Evolutionary conservation across 495 filamentous ascomycete genomes (phyloP), one percentile per base, ranked within the genome.

Genomic region (Penicilliopsis zonata): DNA sequence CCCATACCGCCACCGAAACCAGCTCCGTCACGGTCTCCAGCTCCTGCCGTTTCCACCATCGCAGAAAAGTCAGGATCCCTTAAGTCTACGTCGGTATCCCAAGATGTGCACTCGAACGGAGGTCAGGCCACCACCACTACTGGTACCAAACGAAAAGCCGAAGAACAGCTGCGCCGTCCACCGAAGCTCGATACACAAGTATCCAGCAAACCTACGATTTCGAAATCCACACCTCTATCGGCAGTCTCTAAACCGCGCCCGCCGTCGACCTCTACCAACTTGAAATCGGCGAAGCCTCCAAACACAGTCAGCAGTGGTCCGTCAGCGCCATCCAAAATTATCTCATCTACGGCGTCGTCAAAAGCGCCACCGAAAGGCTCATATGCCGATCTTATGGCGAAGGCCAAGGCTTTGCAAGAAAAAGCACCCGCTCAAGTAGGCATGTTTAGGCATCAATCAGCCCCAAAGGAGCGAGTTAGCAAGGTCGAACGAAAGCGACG

Each of bases 61-160:
- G 40, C 28, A 3, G 13, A 40, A 1, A 63, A 47, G 35, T 33
- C 49, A 10, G 51, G 55, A 18, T 42, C 38, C 19, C 52, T 42
- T 24, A 52, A 44, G 21, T 28, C 49, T 13, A 44, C 15, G 13
- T 33, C 28, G 4, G 19, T 27, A 19, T 25, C 33, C 26, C 44
- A 35, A 10, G 31, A 34, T 34, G 33, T 34, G 15, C 24, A 43
- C 12, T 31, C 37, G 10, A 37, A 47, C 29, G 44, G 35, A 5
- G 47, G 43, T 25, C n/a, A n/a, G n/a, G n/a, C n/a, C n/a, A 43
- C 39, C 37, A 14, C 28, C 7, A 34, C 35, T 23, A 35, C 44
- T 31, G 59, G 59, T 21, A 59, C 41, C 7, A 65, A 65, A 44
- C 52, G 61, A 23, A 65, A 63, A 40, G 61, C 61, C 19, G 61